Evolutionary conservation across 192 early-diverging fungal genomes (phyloP).

Genomic region (Coemansia sp.): DNA sequence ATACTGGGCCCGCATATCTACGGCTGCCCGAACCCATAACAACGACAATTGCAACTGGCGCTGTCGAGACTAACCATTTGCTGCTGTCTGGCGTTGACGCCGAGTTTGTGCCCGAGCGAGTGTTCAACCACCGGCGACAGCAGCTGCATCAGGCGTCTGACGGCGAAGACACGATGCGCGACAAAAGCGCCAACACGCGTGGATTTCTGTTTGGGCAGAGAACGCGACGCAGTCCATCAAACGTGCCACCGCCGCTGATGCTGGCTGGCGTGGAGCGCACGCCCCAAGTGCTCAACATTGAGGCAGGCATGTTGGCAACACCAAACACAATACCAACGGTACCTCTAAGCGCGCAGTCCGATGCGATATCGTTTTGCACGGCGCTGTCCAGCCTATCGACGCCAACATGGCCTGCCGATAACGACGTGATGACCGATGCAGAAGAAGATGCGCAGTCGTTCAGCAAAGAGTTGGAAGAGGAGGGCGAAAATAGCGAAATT

Average conservation of each 20-base stretch:
- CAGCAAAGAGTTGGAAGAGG: not conserved
- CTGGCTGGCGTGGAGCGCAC: slow-evolving; percentile 10
- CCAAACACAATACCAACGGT: not conserved
- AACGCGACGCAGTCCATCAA: slow-evolving; percentile 10
- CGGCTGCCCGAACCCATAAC: slow-evolving; percentile 21
- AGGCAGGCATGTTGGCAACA: not conserved
- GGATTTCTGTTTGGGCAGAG: not conserved
- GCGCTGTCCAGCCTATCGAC: slow-evolving; percentile 26
- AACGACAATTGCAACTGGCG: not conserved
- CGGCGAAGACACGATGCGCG: not conserved
- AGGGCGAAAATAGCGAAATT: not conserved
- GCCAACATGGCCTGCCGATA: not conserved
- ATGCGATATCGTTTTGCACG: slow-evolving; percentile 49
- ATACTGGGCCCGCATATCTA: slow-evolving; percentile 23
- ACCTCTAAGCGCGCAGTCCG: slow-evolving; percentile 19
- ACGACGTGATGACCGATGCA: not conserved
- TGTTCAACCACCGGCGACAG: slow-evolving; percentile 17
- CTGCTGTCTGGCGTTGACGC: slow-evolving; percentile 35
- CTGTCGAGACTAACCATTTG: slow-evolving; percentile 22
- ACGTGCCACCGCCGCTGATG: slow-evolving; percentile 17
- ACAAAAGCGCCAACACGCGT: not conserved
- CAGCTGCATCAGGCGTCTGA: not conserved
- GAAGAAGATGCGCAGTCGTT: not conserved
- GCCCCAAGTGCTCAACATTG: not conserved
- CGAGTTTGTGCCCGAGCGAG: slow-evolving; percentile 25